phyloP scores from a whole-genome alignment of 2,329 filamentous ascomycete species.

The Talaromyces sp. region DNA sequence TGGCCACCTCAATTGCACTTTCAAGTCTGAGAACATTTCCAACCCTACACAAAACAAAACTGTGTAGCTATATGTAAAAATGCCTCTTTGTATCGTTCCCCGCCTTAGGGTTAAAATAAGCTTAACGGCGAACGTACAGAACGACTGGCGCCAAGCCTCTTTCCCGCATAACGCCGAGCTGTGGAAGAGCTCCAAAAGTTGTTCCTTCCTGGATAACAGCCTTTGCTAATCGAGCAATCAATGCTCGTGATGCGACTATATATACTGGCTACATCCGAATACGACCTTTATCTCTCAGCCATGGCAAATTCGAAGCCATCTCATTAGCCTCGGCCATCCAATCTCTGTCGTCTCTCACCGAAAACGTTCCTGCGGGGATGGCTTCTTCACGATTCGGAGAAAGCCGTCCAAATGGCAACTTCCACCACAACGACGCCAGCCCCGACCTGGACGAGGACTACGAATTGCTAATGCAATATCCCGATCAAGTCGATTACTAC shows the following conservation, averaged over 20 bases:
- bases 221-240: background rate
- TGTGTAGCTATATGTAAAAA: no score
- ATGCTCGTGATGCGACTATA: background rate
- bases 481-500: conserved; percentile 41
- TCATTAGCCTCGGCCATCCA: background rate
- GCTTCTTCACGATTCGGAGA: background rate
- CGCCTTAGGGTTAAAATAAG: conserved; percentile 1
- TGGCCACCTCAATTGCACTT: background rate
- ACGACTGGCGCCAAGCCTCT: background rate
- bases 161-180: background rate
- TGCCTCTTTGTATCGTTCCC: background rate
- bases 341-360: background rate
- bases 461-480: conserved; percentile 27
- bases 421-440: background rate
- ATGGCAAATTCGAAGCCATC: background rate
- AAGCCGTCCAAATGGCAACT: background rate
- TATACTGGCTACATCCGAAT: background rate
- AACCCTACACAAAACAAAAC: background rate
- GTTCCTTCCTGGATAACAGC: background rate
- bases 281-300: no score
- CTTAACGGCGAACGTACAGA: background rate
- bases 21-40: background rate
- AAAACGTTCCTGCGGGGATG: conserved; percentile 1
- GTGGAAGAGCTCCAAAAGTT: no score
- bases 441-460: conserved; percentile 27